These are phyloP conservation scores for Rhodocollybia butyracea DNA, from an alignment of 768 basidiomycete genomes.

Conservation along the genomic window DNA sequence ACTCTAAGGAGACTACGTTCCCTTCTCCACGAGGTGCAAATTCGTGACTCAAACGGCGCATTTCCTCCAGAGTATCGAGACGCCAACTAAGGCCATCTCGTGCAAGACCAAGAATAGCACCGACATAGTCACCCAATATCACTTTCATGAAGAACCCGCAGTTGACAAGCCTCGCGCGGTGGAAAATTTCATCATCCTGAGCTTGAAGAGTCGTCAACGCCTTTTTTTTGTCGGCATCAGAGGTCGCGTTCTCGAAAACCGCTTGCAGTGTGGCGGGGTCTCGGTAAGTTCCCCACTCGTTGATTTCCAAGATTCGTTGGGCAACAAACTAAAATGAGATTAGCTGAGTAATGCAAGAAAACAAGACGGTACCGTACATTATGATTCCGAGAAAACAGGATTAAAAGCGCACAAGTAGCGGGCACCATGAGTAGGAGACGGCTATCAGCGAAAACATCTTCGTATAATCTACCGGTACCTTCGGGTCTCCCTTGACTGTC, in stretches of 20 bases:
- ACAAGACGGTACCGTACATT: conserved; percentile 34
- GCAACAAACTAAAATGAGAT: conserved; percentile 45
- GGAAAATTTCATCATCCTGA: conserved; percentile 79
- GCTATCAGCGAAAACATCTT: conserved; percentile 67
- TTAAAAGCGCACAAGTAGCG: conserved; percentile 47
- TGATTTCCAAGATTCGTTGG: conserved; percentile 47
- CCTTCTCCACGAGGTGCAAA: conserved; percentile 66
- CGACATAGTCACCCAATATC: conserved; percentile 65
- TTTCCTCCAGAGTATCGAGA: conserved; percentile 57
- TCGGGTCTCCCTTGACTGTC: conserved; percentile 26
- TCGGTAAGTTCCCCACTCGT: conserved; percentile 45
- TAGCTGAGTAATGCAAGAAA: not conserved
- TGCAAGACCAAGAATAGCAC: conserved; percentile 67
- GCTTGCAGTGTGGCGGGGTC: conserved; percentile 20
- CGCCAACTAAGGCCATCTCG: conserved; percentile 64
- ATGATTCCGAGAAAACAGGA: conserved; percentile 58
- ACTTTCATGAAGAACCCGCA: conserved; percentile 37
- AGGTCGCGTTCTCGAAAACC: not conserved
- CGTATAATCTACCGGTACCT: conserved; percentile 62
- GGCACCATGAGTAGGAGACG: conserved; percentile 53
- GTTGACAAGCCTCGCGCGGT: conserved; percentile 70
- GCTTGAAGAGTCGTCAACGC: conserved; percentile 15
- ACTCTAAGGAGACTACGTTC: conserved; percentile 75
- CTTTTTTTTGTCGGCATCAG: not conserved
- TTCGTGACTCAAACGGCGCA: conserved; percentile 48